Percentiles rank a stretch among this genome's conserved stretches.
Conservation (phyloP, 257 asterid genomes). For the Plantago major region DNA sequence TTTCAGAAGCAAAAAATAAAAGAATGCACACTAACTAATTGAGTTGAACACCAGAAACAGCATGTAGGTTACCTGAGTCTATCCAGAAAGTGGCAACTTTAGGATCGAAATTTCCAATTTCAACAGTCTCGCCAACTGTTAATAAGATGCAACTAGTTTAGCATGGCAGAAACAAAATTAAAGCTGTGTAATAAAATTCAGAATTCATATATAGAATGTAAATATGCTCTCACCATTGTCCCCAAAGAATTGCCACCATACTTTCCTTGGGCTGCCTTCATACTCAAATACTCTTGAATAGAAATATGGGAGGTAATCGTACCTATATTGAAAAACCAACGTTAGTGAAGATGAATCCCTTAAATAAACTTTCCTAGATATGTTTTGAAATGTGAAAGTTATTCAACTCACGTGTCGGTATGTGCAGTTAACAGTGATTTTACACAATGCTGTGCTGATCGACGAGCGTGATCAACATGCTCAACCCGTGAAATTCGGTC, state of each 20-base stretch:
- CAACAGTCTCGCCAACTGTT: slow-evolving; percentile 81
- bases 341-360: slow-evolving; percentile 10
- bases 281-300: slow-evolving; percentile 93
- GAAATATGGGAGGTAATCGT: slow-evolving; percentile 90
- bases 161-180: slow-evolving; percentile 15
- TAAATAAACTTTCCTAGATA: slow-evolving; percentile 16
- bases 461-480: slow-evolving; percentile 97
- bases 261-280: slow-evolving; percentile 95
- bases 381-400: slow-evolving; percentile 16
- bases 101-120: slow-evolving; percentile 60
- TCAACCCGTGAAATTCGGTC: slow-evolving; percentile 82
- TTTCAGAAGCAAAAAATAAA: neutral
- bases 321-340: slow-evolving; percentile 40
- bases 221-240: slow-evolving; percentile 60
- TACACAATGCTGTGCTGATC: slow-evolving; percentile 88
- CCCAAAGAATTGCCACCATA: slow-evolving; percentile 96
- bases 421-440: slow-evolving; percentile 73
- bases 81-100: slow-evolving; percentile 94
- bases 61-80: slow-evolving; percentile 56
- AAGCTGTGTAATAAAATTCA: neutral
- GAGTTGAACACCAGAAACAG: slow-evolving; percentile 2
- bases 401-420: slow-evolving; percentile 51
- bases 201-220: neutral
- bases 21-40: neutral
- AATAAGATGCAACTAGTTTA: slow-evolving; percentile 18